phyloP scores from a whole-genome alignment of 345 rosid genomes.

The Brassica juncea region DNA sequence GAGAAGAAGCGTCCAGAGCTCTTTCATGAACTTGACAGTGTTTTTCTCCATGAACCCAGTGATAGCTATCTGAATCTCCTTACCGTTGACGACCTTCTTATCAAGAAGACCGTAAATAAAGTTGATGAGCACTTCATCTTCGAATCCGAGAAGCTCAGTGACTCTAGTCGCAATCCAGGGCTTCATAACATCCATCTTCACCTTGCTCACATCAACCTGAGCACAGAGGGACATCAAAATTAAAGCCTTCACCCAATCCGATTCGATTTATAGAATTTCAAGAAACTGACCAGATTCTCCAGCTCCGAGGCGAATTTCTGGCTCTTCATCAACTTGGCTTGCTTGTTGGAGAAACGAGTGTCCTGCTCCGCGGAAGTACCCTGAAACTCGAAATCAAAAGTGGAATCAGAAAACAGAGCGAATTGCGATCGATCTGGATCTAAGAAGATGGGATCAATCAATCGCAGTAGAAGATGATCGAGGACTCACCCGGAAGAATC shows the following conservation, averaged over 20 bases:
- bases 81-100: conserved; percentile 90
- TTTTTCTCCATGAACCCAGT: conserved; percentile 99
- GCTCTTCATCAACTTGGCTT: conserved; percentile 86
- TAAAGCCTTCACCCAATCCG: not conserved
- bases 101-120: conserved; percentile 94
- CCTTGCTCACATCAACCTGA: conserved; percentile 84
- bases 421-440: conserved; percentile 40
- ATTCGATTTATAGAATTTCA: not conserved
- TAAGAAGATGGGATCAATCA: not conserved
- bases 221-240: not conserved
- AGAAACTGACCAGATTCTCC: conserved; percentile 69
- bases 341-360: conserved; percentile 98
- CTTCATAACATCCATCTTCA: conserved; percentile 89
- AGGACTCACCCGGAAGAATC: conserved; percentile 65
- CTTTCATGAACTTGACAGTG: conserved; percentile 95
- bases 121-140: conserved; percentile 97
- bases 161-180: conserved; percentile 97
- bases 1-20: conserved; percentile 90
- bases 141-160: conserved; percentile 93
- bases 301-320: conserved; percentile 89
- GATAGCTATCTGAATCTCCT: conserved; percentile 79
- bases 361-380: conserved; percentile 99
- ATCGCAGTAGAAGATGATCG: not conserved
- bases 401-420: not conserved
- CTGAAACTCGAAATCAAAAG: conserved; percentile 33